A percentile compares a stretch with the other conserved stretches of the same genome.
These are phyloP conservation scores for Silene noctiflora DNA, from an alignment of 179 eudicot genomes.

Conservation along the genomic window DNA sequence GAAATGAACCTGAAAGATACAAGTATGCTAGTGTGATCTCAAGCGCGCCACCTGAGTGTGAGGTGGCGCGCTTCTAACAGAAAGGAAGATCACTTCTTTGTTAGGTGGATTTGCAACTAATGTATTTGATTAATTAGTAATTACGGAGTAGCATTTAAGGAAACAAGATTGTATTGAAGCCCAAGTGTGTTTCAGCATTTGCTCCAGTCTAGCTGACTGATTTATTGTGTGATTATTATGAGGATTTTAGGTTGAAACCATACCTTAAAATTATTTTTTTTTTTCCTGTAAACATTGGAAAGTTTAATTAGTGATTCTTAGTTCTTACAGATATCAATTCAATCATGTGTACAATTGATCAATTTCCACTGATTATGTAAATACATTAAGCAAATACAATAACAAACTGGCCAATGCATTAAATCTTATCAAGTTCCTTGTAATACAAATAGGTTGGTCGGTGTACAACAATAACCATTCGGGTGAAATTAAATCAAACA, in stretches of 20 bases:
- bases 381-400: too few relatives aligned
- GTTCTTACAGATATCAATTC: too few relatives aligned
- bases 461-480: too few relatives aligned
- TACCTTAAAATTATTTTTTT: conserved; percentile 1
- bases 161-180: conserved; percentile 11
- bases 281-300: not conserved
- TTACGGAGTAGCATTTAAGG: not conserved
- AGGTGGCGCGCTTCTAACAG: too few relatives aligned
- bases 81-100: too few relatives aligned
- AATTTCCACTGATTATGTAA: too few relatives aligned
- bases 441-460: too few relatives aligned
- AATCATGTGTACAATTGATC: too few relatives aligned
- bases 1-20: not conserved
- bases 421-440: too few relatives aligned
- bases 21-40: not conserved
- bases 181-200: conserved; percentile 3
- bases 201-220: not conserved
- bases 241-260: conserved; percentile 17
- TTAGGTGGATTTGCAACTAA: not conserved
- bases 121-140: not conserved
- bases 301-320: not conserved
- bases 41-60: too few relatives aligned
- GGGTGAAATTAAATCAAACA: too few relatives aligned
- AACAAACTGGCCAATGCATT: too few relatives aligned
- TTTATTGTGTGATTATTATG: not conserved